A percentile compares a stretch with the other conserved stretches of the same genome.
These are phyloP conservation scores for Talaromyces sp. DNA, from an alignment of 2,329 filamentous ascomycete genomes.

Conservation along the genomic window DNA sequence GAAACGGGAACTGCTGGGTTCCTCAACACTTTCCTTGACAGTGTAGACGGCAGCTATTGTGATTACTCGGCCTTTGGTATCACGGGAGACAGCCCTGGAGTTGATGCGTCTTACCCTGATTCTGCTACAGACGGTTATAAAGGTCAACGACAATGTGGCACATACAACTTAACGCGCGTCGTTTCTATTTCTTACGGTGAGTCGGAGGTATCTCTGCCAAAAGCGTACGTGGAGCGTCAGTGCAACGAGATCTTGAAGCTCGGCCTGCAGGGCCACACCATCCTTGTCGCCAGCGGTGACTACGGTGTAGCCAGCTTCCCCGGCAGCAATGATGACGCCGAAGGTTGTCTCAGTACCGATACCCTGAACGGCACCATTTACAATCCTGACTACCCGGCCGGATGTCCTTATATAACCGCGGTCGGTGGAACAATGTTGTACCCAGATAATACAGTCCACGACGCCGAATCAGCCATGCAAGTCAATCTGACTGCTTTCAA, in stretches of 20 bases:
- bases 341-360: constrained; percentile 12
- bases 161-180: constrained; percentile 48
- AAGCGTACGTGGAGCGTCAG: constrained; percentile 48
- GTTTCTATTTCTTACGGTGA: constrained; percentile 55
- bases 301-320: constrained; percentile 26
- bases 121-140: constrained; percentile 1
- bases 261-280: constrained; percentile 32
- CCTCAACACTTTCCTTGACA: constrained; percentile 13
- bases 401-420: constrained; percentile 49
- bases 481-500: constrained; percentile 12
- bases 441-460: constrained; percentile 4
- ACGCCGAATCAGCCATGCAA: constrained; percentile 12
- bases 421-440: constrained; percentile 35
- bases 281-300: constrained; percentile 30
- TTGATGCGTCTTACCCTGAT: constrained; percentile 10
- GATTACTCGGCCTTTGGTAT: constrained; percentile 9
- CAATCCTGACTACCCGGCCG: constrained; percentile 46
- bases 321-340: constrained; percentile 35
- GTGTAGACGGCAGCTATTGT: constrained; percentile 11
- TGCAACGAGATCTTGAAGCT: constrained; percentile 50
- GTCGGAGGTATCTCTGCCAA: constrained; percentile 50
- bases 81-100: neutral
- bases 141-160: constrained; percentile 6
- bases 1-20: neutral
- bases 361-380: constrained; percentile 36